Conservation (phyloP, 2,329 filamentous ascomycete species). For the Cytospora piceicola region DNA sequence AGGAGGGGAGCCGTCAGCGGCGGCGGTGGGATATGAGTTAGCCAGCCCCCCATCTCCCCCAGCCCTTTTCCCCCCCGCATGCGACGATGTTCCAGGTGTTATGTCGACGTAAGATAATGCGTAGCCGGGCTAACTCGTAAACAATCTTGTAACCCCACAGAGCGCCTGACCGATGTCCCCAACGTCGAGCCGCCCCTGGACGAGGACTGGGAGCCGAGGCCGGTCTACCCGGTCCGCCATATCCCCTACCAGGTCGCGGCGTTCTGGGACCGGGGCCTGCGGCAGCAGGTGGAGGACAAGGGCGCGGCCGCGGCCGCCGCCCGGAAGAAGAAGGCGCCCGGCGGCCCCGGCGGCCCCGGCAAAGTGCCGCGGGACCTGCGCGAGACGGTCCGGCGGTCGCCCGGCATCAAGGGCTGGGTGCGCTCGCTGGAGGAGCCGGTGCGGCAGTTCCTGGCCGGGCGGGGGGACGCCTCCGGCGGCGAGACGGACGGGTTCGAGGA, state of each 20-base stretch:
- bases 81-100: not conserved
- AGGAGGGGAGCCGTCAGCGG: slow-evolving; percentile 83
- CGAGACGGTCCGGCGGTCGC: slow-evolving; percentile 77
- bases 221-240: slow-evolving; percentile 76
- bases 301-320: slow-evolving; percentile 44
- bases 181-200: slow-evolving; percentile 82
- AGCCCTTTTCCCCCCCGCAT: slow-evolving; percentile 5
- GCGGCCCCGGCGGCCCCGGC: slow-evolving; percentile 47
- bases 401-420: slow-evolving; percentile 78
- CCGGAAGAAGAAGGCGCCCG: slow-evolving; percentile 47
- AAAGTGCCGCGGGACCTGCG: slow-evolving; percentile 80
- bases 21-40: slow-evolving; percentile 95
- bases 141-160: slow-evolving; percentile 49
- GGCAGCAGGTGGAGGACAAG: slow-evolving; percentile 55
- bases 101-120: not conserved
- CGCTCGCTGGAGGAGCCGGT: slow-evolving; percentile 86
- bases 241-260: slow-evolving; percentile 90
- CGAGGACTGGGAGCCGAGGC: slow-evolving; percentile 79
- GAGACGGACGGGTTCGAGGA: slow-evolving; percentile 43
- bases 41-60: slow-evolving; percentile 31
- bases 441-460: slow-evolving; percentile 70
- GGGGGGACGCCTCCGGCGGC: slow-evolving; percentile 44
- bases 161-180: slow-evolving; percentile 84
- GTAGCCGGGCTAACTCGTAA: not conserved
- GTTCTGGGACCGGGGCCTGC: slow-evolving; percentile 72